Evolutionary conservation across 1,284 basidiomycete genomes (phyloP).

Genomic region (Moesziomyces aphidis): DNA sequence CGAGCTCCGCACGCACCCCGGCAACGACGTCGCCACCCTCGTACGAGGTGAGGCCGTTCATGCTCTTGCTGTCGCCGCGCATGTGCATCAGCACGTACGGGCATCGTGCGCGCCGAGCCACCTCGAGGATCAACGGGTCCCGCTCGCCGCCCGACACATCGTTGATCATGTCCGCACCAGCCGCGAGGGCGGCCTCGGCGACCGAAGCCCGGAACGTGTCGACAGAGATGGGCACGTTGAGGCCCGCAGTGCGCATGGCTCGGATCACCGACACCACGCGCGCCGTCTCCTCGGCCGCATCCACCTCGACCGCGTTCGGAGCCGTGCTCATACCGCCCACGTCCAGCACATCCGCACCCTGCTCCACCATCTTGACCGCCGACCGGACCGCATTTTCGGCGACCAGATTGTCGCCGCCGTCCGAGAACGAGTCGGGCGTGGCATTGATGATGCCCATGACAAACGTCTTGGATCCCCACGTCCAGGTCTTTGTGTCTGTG

Average conservation of each 20-base stretch:
- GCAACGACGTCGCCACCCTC: constrained; percentile 78
- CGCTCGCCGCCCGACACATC: constrained; percentile 84
- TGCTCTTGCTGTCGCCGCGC: constrained; percentile 76
- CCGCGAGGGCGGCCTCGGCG: constrained; percentile 79
- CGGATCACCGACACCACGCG: constrained; percentile 75
- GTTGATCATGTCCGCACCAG: constrained; percentile 93
- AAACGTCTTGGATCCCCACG: constrained; percentile 71
- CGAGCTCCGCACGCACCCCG: constrained; percentile 81
- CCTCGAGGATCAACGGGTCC: constrained; percentile 74
- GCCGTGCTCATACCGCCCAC: constrained; percentile 86
- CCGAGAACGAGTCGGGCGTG: constrained; percentile 97
- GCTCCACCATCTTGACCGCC: constrained; percentile 45
- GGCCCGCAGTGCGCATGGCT: constrained; percentile 56
- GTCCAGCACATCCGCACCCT: constrained; percentile 81
- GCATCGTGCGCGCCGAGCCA: constrained; percentile 71
- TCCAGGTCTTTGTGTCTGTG: constrained; percentile 41
- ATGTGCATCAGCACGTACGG: constrained; percentile 94
- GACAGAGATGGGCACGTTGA: constrained; percentile 78
- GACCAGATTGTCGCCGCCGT: constrained; percentile 76
- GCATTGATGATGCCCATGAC: constrained; percentile 95
- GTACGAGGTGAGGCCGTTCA: constrained; percentile 71
- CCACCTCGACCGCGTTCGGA: constrained; percentile 55
- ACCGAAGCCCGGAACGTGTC: constrained; percentile 93
- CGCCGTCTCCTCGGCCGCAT: constrained; percentile 75
- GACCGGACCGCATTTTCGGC: constrained; percentile 56